A percentile compares a stretch with the other conserved stretches of the same genome.
Evolutionary conservation across 768 basidiomycete genomes (phyloP).

Genomic region (Russula lepida): DNA sequence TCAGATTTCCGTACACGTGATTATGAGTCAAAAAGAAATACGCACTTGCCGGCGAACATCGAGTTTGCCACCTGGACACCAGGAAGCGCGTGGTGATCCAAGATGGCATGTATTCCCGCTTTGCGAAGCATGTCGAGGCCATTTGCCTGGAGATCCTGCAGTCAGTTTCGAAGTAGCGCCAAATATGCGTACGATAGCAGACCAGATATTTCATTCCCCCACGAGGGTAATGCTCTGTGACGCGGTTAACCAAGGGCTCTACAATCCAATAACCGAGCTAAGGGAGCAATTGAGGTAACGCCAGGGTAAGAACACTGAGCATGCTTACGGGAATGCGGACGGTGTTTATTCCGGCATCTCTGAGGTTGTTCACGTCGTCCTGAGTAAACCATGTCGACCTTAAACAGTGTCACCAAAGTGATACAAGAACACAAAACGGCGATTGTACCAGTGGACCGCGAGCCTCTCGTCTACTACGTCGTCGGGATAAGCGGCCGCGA

Average conservation of each 20-base stretch:
- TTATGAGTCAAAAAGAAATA: neutral
- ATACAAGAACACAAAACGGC: neutral
- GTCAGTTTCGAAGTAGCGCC: neutral
- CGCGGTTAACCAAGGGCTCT: conserved; percentile 58
- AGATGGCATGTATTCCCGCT: conserved; percentile 58
- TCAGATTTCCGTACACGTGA: neutral
- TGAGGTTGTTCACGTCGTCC: conserved; percentile 47
- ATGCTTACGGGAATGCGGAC: conserved; percentile 62
- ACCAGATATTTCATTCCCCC: conserved; percentile 65
- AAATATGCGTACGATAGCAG: neutral
- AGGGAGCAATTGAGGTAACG: neutral
- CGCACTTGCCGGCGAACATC: conserved; percentile 60
- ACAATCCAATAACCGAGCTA: conserved; percentile 81
- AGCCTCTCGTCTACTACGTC: conserved; percentile 51
- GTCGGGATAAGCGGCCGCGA: conserved; percentile 50
- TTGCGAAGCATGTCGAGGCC: conserved; percentile 51
- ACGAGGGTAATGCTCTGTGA: conserved; percentile 53
- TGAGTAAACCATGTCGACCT: conserved; percentile 70
- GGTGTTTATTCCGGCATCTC: conserved; percentile 55
- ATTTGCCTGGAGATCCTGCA: conserved; percentile 37
- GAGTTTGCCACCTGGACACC: conserved; percentile 57
- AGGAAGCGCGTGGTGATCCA: conserved; percentile 64
- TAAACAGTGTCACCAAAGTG: neutral
- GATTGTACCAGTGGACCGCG: conserved; percentile 49
- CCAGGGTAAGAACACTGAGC: neutral